Evolutionary conservation across 345 rosid genomes (phyloP).

Genomic region (Salix suchowensis): DNA sequence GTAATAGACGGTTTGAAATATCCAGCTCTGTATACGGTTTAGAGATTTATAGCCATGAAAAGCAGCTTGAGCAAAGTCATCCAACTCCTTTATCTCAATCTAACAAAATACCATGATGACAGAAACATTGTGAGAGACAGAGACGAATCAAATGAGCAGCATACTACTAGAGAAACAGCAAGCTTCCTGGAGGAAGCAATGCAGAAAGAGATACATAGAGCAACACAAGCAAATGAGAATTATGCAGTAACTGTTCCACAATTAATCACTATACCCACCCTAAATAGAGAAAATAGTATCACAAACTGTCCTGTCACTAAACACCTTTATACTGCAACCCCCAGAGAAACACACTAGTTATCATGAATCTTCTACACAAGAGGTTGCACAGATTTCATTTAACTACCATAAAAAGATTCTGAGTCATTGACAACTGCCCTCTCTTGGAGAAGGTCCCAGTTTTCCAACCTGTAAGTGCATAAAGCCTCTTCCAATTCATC

Average conservation of each 20-base stretch:
- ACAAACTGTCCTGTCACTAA: neutral
- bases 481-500: no score
- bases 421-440: no score
- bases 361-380: neutral
- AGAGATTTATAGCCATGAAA: conserved; percentile 86
- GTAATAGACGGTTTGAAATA: conserved; percentile 80
- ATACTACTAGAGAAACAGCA: neutral
- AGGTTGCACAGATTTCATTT: no score
- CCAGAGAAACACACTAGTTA: neutral
- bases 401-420: no score
- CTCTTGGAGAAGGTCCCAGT: no score
- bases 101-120: conserved; percentile 25
- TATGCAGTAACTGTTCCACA: neutral
- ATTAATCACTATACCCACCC: neutral
- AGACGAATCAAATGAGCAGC: conserved; percentile 17
- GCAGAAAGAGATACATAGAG: neutral
- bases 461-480: no score
- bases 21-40: conserved; percentile 91
- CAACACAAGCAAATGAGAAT: neutral
- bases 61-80: conserved; percentile 95
- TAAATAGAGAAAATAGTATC: neutral
- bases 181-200: neutral
- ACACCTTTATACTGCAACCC: neutral
- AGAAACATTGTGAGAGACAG: conserved; percentile 16
- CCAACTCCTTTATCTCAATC: conserved; percentile 93